Evolutionary conservation across 2,329 filamentous ascomycete genomes (phyloP).

Genomic region (Mycosphaerella sp.): DNA sequence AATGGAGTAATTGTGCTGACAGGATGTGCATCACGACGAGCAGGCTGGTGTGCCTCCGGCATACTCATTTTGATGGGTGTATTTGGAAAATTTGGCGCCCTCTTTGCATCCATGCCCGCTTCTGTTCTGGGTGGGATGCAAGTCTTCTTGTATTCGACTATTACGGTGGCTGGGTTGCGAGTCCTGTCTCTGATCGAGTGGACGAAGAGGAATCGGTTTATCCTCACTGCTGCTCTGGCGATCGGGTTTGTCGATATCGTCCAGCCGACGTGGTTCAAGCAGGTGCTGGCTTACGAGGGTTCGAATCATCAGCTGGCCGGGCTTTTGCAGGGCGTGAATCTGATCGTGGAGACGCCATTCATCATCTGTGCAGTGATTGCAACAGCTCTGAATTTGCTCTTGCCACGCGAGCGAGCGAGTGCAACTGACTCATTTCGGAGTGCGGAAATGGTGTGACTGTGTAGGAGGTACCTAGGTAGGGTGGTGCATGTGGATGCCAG

Average conservation of each 20-base stretch:
- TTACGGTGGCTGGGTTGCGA: conserved; percentile 67
- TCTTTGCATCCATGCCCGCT: conserved; percentile 10
- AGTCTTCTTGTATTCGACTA: conserved; percentile 68
- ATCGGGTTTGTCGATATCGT: conserved; percentile 11
- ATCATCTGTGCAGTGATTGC: conserved; percentile 10
- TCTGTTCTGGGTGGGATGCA: conserved; percentile 43
- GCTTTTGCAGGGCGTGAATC: conserved; percentile 9
- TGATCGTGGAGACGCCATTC: conserved; percentile 13
- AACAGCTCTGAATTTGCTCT: conserved; percentile 5
- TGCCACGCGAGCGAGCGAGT: background rate
- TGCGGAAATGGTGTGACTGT: no score
- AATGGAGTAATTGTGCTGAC: conserved; percentile 13
- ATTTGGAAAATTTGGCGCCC: conserved; percentile 10
- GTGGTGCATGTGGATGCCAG: no score
- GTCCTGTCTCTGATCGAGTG: conserved; percentile 65
- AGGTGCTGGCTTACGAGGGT: conserved; percentile 5
- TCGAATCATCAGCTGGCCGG: conserved; percentile 1
- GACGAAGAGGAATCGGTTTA: conserved; percentile 69
- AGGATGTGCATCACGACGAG: conserved; percentile 9
- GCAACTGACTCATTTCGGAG: no score
- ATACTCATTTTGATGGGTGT: conserved; percentile 10
- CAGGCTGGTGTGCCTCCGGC: conserved; percentile 8
- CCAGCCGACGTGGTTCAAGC: conserved; percentile 7
- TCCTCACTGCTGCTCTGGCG: conserved; percentile 42
- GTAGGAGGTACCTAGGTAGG: no score